Percentiles rank a stretch among this genome's conserved stretches.
Conservation (phyloP, 495 filamentous ascomycete genomes). For the Hyaloscypha variabilis region DNA sequence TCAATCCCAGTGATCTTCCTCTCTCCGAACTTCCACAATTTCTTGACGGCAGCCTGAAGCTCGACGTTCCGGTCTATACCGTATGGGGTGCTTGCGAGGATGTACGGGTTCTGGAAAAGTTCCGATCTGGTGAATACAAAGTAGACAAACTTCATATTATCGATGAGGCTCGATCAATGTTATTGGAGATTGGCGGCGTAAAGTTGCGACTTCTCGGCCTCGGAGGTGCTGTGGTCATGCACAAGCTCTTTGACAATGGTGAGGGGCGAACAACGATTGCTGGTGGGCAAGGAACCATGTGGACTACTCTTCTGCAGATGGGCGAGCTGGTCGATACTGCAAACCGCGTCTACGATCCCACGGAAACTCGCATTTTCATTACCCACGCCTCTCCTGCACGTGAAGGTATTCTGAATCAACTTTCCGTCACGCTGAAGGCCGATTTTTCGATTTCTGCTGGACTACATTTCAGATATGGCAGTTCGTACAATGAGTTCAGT, state of each 20-base stretch:
- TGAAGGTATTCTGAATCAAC: conserved; percentile 96
- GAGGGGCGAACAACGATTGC: conserved; percentile 98
- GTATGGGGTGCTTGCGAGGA: conserved; percentile 99
- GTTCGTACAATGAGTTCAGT: conserved; percentile 99
- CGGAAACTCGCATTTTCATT: conserved; percentile 96
- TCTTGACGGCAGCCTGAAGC: conserved; percentile 80
- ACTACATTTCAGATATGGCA: conserved; percentile 98
- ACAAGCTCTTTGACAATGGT: conserved; percentile 99
- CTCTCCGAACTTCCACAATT: conserved; percentile 95
- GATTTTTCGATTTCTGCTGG: conserved; percentile 98
- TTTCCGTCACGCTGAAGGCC: conserved; percentile 95
- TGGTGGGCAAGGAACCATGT: conserved; percentile 99
- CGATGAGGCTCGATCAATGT: conserved; percentile 92
- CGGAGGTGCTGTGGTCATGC: conserved; percentile 98
- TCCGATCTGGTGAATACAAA: conserved; percentile 97
- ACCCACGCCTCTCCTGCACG: conserved; percentile 97
- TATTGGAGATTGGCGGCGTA: conserved; percentile 92
- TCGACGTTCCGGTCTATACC: conserved; percentile 96
- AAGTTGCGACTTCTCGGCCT: conserved; percentile 94
- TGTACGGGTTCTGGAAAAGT: conserved; percentile 96
- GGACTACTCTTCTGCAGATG: conserved; percentile 98
- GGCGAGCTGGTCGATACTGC: conserved; percentile 98
- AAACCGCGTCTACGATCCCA: conserved; percentile 96
- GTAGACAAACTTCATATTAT: conserved; percentile 97
- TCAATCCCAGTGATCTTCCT: conserved; percentile 76